phyloP scores from a whole-genome alignment of 371 early-diverging fungal genomes.

The Rhizomucor miehei region DNA sequence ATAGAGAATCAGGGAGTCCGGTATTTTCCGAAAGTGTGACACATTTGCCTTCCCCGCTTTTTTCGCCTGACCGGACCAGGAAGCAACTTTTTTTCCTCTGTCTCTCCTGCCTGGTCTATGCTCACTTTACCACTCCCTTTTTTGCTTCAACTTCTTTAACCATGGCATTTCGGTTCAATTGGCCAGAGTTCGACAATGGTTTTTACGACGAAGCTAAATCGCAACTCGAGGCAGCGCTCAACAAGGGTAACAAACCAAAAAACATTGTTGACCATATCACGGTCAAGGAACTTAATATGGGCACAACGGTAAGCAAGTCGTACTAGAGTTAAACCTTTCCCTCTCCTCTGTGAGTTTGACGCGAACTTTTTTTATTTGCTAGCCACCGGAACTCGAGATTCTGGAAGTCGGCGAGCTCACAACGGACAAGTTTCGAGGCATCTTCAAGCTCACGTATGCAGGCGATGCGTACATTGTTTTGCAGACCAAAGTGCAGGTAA shows the following conservation, averaged over 20 bases:
- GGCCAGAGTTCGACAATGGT: constrained; percentile 86
- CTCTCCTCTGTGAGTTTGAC: neutral
- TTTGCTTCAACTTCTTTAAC: too few species aligned
- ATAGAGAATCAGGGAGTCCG: too few species aligned
- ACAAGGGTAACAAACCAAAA: constrained; percentile 87
- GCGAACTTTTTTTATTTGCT: constrained; percentile 7
- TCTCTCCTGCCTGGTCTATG: too few species aligned
- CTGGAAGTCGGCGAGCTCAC: constrained; percentile 96
- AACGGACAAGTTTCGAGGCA: constrained; percentile 90
- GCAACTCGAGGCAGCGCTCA: constrained; percentile 86
- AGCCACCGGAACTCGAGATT: constrained; percentile 96
- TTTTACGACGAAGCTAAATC: constrained; percentile 84
- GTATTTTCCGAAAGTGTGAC: too few species aligned
- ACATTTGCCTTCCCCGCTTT: too few species aligned
- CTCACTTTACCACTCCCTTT: too few species aligned
- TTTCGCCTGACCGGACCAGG: too few species aligned
- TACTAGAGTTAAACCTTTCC: neutral
- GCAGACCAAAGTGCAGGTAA: constrained; percentile 92
- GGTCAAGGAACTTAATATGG: constrained; percentile 92
- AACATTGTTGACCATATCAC: constrained; percentile 89
- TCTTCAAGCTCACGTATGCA: constrained; percentile 89
- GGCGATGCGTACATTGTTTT: constrained; percentile 93
- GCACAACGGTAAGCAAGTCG: constrained; percentile 67
- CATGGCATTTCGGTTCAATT: constrained; percentile 96
- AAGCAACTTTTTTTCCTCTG: neutral